A percentile compares a stretch with the other conserved stretches of the same genome.
Conservation (phyloP, 768 basidiomycete genomes). For the Pleurotus giganteus region DNA sequence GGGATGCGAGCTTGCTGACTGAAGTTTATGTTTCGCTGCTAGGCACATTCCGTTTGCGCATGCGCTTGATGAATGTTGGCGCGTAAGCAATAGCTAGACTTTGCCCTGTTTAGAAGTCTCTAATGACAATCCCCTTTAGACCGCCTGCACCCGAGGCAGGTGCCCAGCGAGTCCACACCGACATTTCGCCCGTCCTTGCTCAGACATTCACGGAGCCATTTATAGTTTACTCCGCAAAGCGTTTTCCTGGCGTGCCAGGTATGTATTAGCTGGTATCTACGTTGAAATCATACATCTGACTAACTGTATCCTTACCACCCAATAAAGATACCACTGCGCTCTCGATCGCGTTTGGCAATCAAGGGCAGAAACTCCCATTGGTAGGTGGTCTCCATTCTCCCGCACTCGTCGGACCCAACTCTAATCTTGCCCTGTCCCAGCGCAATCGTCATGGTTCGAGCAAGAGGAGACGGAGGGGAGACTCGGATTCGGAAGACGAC, state of each 20-base stretch:
- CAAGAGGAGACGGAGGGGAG: conserved; percentile 62
- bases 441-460: conserved; percentile 79
- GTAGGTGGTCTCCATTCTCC: conserved; percentile 39
- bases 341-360: conserved; percentile 85
- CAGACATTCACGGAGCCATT: conserved; percentile 83
- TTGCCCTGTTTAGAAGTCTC: conserved; percentile 14
- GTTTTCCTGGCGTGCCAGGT: conserved; percentile 95
- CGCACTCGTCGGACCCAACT: conserved; percentile 16
- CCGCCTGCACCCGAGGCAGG: conserved; percentile 73
- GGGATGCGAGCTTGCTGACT: conserved; percentile 11
- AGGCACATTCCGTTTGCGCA: conserved; percentile 84
- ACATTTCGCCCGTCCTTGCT: conserved; percentile 74
- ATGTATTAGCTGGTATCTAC: conserved; percentile 23
- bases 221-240: conserved; percentile 88
- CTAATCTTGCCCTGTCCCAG: conserved; percentile 34
- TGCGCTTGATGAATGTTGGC: conserved; percentile 89
- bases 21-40: conserved; percentile 12
- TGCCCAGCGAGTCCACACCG: conserved; percentile 61
- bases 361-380: conserved; percentile 86
- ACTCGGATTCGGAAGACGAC: conserved; percentile 64
- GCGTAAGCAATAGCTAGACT: conserved; percentile 58
- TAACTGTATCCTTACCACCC: conserved; percentile 18
- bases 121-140: conserved; percentile 32
- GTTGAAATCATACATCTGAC: conserved; percentile 10
- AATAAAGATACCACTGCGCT: conserved; percentile 79